These are phyloP conservation scores for Aspergillus candidus DNA, from an alignment of 2,329 filamentous ascomycete species.

Conservation along the genomic window DNA sequence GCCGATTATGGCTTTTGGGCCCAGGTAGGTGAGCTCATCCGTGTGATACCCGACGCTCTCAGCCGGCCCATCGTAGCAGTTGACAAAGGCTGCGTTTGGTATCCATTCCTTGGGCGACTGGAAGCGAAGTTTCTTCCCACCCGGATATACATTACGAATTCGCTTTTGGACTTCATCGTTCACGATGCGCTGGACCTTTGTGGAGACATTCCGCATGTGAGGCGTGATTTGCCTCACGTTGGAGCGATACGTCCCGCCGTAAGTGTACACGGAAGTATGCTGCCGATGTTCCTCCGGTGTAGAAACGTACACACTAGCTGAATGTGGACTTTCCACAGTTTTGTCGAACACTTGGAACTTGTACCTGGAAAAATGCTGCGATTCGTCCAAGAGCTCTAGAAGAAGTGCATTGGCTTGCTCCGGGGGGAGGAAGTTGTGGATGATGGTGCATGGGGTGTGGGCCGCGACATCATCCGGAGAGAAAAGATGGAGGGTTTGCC, in stretches of 20 bases:
- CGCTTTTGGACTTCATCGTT: slow-evolving; percentile 69
- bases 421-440: slow-evolving; percentile 78
- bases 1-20: slow-evolving; percentile 80
- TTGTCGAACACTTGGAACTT: slow-evolving; percentile 85
- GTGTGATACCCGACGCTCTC: slow-evolving; percentile 89
- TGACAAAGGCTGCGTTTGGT: slow-evolving; percentile 89
- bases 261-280: slow-evolving; percentile 75
- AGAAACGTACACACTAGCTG: slow-evolving; percentile 75
- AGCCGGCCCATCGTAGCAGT: slow-evolving; percentile 77
- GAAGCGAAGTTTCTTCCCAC: slow-evolving; percentile 65
- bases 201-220: slow-evolving; percentile 63
- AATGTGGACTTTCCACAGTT: slow-evolving; percentile 79
- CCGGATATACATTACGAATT: slow-evolving; percentile 62
- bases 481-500: slow-evolving; percentile 77
- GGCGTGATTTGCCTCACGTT: slow-evolving; percentile 73
- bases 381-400: slow-evolving; percentile 67
- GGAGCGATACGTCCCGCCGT: slow-evolving; percentile 70
- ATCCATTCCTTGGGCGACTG: slow-evolving; percentile 69
- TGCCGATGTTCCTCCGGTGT: slow-evolving; percentile 60
- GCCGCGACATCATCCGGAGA: slow-evolving; percentile 72
- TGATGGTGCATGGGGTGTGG: slow-evolving; percentile 83
- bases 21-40: slow-evolving; percentile 88
- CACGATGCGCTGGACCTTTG: slow-evolving; percentile 65
- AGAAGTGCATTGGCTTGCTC: slow-evolving; percentile 69
- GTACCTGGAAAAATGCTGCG: slow-evolving; percentile 61